These are phyloP conservation scores for Zymoseptoria ardabiliae DNA, from an alignment of 2,329 filamentous ascomycete genomes.

Conservation along the genomic window DNA sequence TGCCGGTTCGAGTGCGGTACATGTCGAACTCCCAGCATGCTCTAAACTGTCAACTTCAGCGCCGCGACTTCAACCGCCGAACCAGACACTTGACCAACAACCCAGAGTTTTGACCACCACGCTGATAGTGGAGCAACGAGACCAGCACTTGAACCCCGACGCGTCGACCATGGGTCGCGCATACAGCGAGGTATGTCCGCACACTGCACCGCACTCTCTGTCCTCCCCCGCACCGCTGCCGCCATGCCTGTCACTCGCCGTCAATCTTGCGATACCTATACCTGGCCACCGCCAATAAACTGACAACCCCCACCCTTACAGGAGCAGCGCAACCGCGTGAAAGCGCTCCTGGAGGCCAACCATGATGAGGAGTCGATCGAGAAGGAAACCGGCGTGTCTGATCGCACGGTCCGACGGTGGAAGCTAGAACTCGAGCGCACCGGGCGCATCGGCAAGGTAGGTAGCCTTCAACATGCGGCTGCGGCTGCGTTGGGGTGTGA, in stretches of 20 bases:
- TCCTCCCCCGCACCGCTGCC: background rate
- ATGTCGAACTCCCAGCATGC: background rate
- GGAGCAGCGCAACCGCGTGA: background rate
- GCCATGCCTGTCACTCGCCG: background rate
- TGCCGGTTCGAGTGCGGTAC: no score
- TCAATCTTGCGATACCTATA: background rate
- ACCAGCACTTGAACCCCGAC: background rate
- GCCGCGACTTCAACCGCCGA: background rate
- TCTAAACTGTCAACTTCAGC: background rate
- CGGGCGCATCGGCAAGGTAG: conserved; percentile 31
- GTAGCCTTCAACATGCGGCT: background rate
- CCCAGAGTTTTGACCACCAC: background rate
- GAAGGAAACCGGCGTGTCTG: conserved; percentile 31
- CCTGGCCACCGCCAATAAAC: background rate
- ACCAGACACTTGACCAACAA: background rate
- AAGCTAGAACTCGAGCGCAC: conserved; percentile 32
- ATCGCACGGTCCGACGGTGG: conserved; percentile 29
- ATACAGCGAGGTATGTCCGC: background rate
- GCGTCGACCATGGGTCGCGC: background rate
- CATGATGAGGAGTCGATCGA: conserved; percentile 31
- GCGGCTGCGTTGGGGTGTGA: background rate
- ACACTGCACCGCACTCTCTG: background rate
- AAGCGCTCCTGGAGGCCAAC: conserved; percentile 25
- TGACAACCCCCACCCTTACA: background rate
- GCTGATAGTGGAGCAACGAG: background rate